phyloP scores from a whole-genome alignment of 768 basidiomycete species.

The Ramaria rubella region DNA sequence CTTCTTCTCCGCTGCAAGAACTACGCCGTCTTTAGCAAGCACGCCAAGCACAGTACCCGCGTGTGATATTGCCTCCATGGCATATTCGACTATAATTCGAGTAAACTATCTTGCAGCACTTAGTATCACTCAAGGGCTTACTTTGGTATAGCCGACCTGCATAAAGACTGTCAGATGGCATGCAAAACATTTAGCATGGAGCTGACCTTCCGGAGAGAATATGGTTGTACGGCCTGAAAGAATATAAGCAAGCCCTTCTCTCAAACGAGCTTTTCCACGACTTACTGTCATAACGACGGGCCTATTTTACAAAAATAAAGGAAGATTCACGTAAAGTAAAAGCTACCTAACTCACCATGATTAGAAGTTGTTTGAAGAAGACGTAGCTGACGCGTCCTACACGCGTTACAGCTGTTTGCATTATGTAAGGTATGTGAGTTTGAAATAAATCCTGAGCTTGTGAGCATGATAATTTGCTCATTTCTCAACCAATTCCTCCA shows the following conservation, averaged over 20 bases:
- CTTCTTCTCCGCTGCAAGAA: constrained; percentile 93
- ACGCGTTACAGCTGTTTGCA: no score
- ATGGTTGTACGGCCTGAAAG: constrained; percentile 86
- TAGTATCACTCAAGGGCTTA: constrained; percentile 32
- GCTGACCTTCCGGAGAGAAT: constrained; percentile 92
- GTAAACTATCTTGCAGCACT: constrained; percentile 10
- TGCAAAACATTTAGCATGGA: background rate
- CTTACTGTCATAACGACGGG: constrained; percentile 94
- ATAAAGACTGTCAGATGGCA: constrained; percentile 13
- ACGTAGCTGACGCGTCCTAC: no score
- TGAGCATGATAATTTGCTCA: no score
- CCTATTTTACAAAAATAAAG: no score
- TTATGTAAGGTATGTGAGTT: no score
- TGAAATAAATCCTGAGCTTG: no score
- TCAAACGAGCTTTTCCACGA: background rate
- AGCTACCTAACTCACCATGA: no score
- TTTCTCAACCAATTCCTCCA: no score
- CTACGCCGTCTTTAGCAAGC: constrained; percentile 84
- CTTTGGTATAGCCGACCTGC: constrained; percentile 97
- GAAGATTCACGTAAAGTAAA: no score
- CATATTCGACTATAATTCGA: constrained; percentile 80
- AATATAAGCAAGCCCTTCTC: constrained; percentile 16
- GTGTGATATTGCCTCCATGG: constrained; percentile 98
- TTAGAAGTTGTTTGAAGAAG: no score
- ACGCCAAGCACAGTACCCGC: constrained; percentile 92